Evolutionary conservation across 495 filamentous ascomycete genomes (phyloP), one percentile per base, ranked within the genome.

Genomic region (Penicillium coprophilum): DNA sequence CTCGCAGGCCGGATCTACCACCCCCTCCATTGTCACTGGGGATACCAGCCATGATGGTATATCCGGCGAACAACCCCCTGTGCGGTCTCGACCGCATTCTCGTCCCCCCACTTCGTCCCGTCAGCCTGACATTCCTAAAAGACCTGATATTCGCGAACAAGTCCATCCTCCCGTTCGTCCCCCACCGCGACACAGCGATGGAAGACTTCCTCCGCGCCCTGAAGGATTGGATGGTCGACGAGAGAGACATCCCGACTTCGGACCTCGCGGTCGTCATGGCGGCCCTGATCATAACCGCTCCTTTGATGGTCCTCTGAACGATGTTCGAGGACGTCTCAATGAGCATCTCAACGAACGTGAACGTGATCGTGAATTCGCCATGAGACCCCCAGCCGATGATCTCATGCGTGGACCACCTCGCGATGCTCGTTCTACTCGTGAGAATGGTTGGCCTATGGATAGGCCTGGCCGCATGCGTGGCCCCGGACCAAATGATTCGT

Each of bases 161-260:
- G 60, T 63, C 12, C 68, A 64, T 56, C 65, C 68, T 34, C 69
- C 74, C 11, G 62, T 59, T 48, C 67, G 67, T 21, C 56, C 64
- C 7, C 52, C 52, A 17, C 62, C 60, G 7, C 58, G 74, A 20
- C 63, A 67, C 32, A 63, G 60, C 30, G 71, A 71, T 12, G 62
- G 61, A 17, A 62, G 71, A 44, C 53, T 76, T 13, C 74, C 72
- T n/a, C 65, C 62, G 7, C 72, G 74, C 17, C 70, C 75, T 20
- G 75, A 77, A 53, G 48, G 73, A 23, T 41, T 71, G 39, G 74
- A 77, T 32, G 71, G 72, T 15, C 69, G 70, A 54, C 71, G 72
- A 19, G 72, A 76, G 15, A 66, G 73, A 50, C 70, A 62, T 51
- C 19, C 63, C 17, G 76, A 79, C 8, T 76, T 69, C 55, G 60